Evolutionary conservation across 805 yeast genomes (phyloP), one percentile per base, ranked within the genome.

Genomic region (Spencermartinsiella europaea): DNA sequence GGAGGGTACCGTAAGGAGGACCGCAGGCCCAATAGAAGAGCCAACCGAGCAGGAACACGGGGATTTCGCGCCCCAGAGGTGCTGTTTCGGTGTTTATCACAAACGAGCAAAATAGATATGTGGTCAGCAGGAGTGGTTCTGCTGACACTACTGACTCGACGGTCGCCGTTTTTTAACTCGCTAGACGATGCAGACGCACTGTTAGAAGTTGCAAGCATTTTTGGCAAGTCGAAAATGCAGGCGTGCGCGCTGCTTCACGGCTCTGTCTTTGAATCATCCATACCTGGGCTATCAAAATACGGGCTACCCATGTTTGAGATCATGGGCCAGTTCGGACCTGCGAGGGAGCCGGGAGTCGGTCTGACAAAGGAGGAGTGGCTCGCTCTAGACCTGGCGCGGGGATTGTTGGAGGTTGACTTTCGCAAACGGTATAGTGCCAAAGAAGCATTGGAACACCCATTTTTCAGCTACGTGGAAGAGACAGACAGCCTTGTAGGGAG

Each of bases 41-140:
- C 98, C 0, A 93, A 93, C 59, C 80, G 99, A 57, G 99, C 99
- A 15, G 97, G 97, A 5, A 89, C 97, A 1, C 74, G 97, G 56
- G 97, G 97, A 0, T 89, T 89, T 60, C 73, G 97, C 55, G 96
- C 97, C 0, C 96, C 96, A 0, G 97, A 89, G 62, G 96, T 89
- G 3, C 68, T 90, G 45, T 75, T 88, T 66, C 88, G 87, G 62
- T 89, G 97, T 65, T 77, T 85, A 1, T 80, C 85, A 48, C 97
- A 89, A 67, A 74, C 84, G 2, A 77, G 85, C 4, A 84, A 83
- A 62, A 79, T 89, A 38, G 97, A 89, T 64, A 77, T 87, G 5
- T 89, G 97, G 97, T 83, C 95, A 0, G 95, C 88, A 0, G 97
- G 96, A 2, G 88, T 89, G 10, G 85, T 90, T 50, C 74, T 91